Evolutionary conservation across 129 eudicot genomes (phyloP), one percentile per base, ranked within the genome.

Genomic region (Centella asiatica): DNA sequence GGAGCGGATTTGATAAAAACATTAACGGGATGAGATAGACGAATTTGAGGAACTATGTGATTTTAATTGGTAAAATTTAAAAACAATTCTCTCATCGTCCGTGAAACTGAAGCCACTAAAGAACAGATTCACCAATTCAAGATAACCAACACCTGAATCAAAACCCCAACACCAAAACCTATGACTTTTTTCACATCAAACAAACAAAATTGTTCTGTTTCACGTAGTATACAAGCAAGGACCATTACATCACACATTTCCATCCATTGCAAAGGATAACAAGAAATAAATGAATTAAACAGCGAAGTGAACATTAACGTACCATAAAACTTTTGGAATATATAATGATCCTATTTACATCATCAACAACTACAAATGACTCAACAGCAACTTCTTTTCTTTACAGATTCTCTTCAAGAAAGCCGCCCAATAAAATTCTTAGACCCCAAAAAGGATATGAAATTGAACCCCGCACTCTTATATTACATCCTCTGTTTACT

Each of bases 351-450:
- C 37, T 40, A 81, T 79, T 50, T 77, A 78, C 80, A 80, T 62
- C 46, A 47, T 71, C 40, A 48, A 52, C 46, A 51, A 53, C 61
- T 66, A 71, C 76, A 71, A 62, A 12, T 29, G 58, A 79, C 80
- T 44, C 72, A 28, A 31, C 68, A 59, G 19, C 62, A 2, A 70
- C 57, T 45, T 14, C 29, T 29, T 39, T 69, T 71, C 67, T 80
- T 46, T 72, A 82, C 84, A 82, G 29, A 75, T 74, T 79, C 75
- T 67, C 67, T 61, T 67, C 62, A 51, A 29, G n/a, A 66, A 73
- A 64, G 66, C 76, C 77, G 79, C 81, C 72, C 69, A 25, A 60
- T 51, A 65, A 34, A 71, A 74, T 52, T 57, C 51, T 62, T 71
- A 28, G 49, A 55, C 70, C 72, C 62, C 56, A 66, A 71, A 61